These are phyloP conservation scores for Vicia faba DNA, from an alignment of 306 rosid genomes.

Conservation along the genomic window DNA sequence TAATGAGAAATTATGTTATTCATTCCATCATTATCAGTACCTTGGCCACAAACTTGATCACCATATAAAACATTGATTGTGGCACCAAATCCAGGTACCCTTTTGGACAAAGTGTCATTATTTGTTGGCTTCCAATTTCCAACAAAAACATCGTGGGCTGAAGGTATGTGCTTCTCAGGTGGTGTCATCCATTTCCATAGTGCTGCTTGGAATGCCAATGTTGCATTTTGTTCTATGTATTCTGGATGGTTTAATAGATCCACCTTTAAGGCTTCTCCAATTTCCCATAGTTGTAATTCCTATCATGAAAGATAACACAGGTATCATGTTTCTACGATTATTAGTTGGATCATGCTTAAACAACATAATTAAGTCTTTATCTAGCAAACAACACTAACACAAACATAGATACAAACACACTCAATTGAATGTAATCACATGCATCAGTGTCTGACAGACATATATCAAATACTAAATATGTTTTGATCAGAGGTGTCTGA, in stretches of 20 bases:
- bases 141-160: conserved; percentile 77
- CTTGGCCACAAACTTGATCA: conserved; percentile 65
- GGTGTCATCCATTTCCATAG: conserved; percentile 90
- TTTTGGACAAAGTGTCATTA: conserved; percentile 78
- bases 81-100: conserved; percentile 88
- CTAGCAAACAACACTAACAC: too few species aligned
- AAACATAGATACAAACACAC: too few species aligned
- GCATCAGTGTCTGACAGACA: too few species aligned
- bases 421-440: too few species aligned
- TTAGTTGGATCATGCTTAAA: too few species aligned
- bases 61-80: conserved; percentile 84
- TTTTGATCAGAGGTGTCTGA: too few species aligned
- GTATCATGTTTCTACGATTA: neutral
- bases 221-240: conserved; percentile 90
- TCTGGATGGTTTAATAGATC: conserved; percentile 90
- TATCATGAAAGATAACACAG: conserved; percentile 27
- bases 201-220: conserved; percentile 86
- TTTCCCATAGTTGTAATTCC: conserved; percentile 91
- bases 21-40: conserved; percentile 70
- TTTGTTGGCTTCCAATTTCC: conserved; percentile 95
- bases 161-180: conserved; percentile 75
- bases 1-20: conserved; percentile 82
- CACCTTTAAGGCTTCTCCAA: conserved; percentile 72
- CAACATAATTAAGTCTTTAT: too few species aligned
- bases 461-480: too few species aligned